phyloP scores from a whole-genome alignment of 441 rosid genomes.

The Gossypium aridum region DNA sequence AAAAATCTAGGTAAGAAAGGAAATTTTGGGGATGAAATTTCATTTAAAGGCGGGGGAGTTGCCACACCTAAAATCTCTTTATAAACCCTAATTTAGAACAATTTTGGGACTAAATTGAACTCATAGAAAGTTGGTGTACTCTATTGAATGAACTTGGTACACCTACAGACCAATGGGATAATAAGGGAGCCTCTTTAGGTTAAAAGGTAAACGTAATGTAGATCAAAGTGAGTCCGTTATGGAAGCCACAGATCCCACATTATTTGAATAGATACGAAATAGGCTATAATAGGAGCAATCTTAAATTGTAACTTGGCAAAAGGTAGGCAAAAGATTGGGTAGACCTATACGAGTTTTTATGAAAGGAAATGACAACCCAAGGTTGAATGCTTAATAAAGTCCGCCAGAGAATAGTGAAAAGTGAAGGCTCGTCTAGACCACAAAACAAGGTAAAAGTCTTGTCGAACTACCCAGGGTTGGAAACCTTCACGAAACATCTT shows the following conservation, averaged over 20 bases:
- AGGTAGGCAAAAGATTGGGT: background rate
- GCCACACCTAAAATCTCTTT: background rate
- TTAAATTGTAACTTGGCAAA: background rate
- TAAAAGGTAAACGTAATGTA: background rate
- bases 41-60: background rate
- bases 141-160: background rate
- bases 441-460: background rate
- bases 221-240: background rate
- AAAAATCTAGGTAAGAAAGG: background rate
- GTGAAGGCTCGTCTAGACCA: background rate
- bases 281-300: background rate
- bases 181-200: background rate
- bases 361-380: background rate
- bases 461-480: background rate
- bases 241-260: background rate
- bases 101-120: background rate
- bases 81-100: background rate
- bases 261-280: background rate
- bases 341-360: background rate
- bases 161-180: background rate
- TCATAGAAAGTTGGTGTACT: background rate
- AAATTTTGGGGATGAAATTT: background rate
- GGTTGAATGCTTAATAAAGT: background rate
- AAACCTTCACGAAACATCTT: background rate
- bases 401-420: background rate